Evolutionary conservation across 106 monocot species (phyloP).

Genomic region (Triglochin maritima): DNA sequence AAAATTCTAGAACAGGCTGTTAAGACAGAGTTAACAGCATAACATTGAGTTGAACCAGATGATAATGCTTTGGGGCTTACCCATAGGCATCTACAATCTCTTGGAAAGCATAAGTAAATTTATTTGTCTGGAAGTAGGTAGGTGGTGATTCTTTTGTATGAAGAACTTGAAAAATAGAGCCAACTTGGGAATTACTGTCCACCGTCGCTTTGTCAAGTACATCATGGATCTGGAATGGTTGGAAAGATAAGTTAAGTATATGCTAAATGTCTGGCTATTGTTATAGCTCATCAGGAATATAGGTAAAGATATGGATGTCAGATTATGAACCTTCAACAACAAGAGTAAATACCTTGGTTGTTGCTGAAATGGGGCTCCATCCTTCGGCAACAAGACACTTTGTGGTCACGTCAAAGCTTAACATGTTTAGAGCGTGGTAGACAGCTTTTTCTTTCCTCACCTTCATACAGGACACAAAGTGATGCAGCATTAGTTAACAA

Average conservation of each 20-base stretch:
- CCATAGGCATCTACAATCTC: constrained; percentile 99
- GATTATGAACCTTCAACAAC: not conserved
- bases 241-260: not conserved
- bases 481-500: no score
- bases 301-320: not conserved
- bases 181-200: constrained; percentile 98
- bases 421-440: constrained; percentile 88
- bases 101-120: constrained; percentile 88
- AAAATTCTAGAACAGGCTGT: not conserved
- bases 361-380: constrained; percentile 82
- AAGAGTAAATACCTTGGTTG: constrained; percentile 33
- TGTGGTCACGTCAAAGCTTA: constrained; percentile 86
- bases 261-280: no score
- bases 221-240: constrained; percentile 58
- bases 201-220: constrained; percentile 46
- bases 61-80: constrained; percentile 23
- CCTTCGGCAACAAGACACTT: constrained; percentile 92
- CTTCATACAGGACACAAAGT: constrained; percentile 8
- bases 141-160: constrained; percentile 80
- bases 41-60: not conserved
- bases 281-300: not conserved
- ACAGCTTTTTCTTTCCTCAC: constrained; percentile 73
- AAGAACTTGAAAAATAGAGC: constrained; percentile 88
- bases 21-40: not conserved
- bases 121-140: constrained; percentile 87